Evolutionary conservation across 768 basidiomycete species (phyloP).

Genomic region (Amanita fuliginea): DNA sequence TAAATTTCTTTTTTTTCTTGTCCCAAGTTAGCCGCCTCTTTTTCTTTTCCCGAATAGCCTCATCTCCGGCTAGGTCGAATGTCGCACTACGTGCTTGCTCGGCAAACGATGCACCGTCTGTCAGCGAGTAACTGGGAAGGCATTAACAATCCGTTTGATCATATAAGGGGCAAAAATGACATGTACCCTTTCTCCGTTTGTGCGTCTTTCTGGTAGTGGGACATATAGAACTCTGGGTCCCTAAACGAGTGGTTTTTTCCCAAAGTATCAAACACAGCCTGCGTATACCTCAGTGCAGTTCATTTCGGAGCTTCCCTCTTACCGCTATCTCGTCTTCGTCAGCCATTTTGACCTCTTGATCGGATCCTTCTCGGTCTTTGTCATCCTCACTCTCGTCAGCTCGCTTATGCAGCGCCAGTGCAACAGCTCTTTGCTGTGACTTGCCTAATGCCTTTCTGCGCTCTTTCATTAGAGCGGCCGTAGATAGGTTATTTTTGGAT

Average conservation of each 20-base stretch:
- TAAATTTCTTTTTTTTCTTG: conserved; percentile 91
- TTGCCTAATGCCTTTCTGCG: conserved; percentile 68
- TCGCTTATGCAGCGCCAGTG: conserved; percentile 19
- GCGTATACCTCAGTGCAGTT: not conserved
- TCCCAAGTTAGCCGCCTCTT: conserved; percentile 80
- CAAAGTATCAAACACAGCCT: conserved; percentile 61
- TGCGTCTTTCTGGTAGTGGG: conserved; percentile 82
- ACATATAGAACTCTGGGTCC: conserved; percentile 86
- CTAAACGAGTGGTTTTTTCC: conserved; percentile 45
- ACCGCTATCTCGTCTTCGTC: conserved; percentile 73
- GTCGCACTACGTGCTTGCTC: conserved; percentile 72
- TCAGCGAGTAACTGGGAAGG: conserved; percentile 66
- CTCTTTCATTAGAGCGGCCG: conserved; percentile 77
- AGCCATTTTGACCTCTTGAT: conserved; percentile 51
- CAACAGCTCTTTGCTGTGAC: conserved; percentile 39
- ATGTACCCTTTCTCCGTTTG: conserved; percentile 82
- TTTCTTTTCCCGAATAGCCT: conserved; percentile 46
- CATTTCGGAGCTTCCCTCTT: conserved; percentile 6
- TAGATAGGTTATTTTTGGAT: conserved; percentile 51
- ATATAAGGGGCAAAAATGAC: not conserved
- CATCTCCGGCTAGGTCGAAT: conserved; percentile 79
- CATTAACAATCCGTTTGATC: not conserved
- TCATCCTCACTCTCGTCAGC: conserved; percentile 25
- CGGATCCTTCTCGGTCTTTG: conserved; percentile 18
- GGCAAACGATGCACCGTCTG: conserved; percentile 78